Conservation (phyloP, 345 rosid species). For the Trapa incisa region DNA sequence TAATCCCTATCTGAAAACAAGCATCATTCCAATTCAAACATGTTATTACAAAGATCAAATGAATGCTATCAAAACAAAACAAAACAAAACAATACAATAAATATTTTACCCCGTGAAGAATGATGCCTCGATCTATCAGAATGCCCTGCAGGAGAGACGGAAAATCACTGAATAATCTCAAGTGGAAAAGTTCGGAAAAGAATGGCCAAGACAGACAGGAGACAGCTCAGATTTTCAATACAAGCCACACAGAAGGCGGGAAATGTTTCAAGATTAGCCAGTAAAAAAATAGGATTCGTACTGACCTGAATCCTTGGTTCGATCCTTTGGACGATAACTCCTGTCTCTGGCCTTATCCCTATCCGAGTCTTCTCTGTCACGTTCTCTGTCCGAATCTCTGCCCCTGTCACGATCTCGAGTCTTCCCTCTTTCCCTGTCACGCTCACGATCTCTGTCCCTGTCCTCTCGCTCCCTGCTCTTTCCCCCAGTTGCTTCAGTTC, state of each 20-base stretch:
- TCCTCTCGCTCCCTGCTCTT: slow-evolving; percentile 64
- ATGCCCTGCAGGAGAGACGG: slow-evolving; percentile 21
- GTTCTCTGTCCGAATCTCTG: slow-evolving; percentile 68
- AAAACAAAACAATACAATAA: neutral
- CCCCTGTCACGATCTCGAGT: slow-evolving; percentile 48
- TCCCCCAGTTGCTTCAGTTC: slow-evolving; percentile 36
- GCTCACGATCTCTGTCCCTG: slow-evolving; percentile 25
- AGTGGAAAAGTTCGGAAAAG: too few species aligned
- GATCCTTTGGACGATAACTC: slow-evolving; percentile 55
- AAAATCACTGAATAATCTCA: neutral
- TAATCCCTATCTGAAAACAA: slow-evolving; percentile 39
- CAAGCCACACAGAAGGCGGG: neutral
- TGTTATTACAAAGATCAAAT: neutral
- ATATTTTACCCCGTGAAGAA: slow-evolving; percentile 44
- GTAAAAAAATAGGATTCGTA: neutral
- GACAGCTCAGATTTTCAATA: too few species aligned
- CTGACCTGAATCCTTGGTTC: slow-evolving; percentile 58
- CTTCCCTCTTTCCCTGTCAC: slow-evolving; percentile 26
- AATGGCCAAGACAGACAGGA: too few species aligned
- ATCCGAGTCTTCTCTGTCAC: slow-evolving; percentile 51
- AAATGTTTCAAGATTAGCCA: neutral
- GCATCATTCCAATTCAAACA: neutral
- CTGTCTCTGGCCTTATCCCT: slow-evolving; percentile 59
- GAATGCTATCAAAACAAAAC: neutral
- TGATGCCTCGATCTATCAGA: slow-evolving; percentile 63